phyloP scores from a whole-genome alignment of 768 basidiomycete genomes.

The Myochromella boudieri region DNA sequence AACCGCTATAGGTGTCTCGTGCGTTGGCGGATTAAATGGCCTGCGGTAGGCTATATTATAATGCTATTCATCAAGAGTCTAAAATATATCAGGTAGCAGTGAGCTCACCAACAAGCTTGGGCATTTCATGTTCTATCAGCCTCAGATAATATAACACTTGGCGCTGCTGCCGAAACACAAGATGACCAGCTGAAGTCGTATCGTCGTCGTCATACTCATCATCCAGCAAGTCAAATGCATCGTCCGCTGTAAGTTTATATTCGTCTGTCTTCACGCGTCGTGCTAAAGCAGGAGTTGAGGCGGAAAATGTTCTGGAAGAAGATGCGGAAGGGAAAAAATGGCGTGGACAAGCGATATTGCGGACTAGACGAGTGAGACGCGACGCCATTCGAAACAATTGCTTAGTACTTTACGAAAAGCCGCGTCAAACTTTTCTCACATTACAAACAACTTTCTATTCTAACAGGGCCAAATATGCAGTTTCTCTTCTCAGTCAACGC shows the following conservation, averaged over 20 bases:
- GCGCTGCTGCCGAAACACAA: conserved; percentile 72
- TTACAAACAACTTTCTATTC: no score
- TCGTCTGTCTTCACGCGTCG: conserved; percentile 41
- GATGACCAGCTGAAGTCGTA: conserved; percentile 67
- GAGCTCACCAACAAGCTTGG: conserved; percentile 66
- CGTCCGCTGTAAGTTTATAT: conserved; percentile 35
- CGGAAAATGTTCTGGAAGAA: conserved; percentile 20
- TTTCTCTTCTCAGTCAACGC: no score
- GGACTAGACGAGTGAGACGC: conserved; percentile 15
- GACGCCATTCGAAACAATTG: conserved; percentile 26
- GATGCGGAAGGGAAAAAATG: conserved; percentile 2
- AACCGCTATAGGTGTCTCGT: conserved; percentile 60
- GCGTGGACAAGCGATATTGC: conserved; percentile 6
- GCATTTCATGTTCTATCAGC: conserved; percentile 87
- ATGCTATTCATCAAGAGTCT: conserved; percentile 3
- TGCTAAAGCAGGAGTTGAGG: conserved; percentile 27
- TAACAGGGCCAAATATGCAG: no score
- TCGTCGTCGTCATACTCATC: conserved; percentile 56
- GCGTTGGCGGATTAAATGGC: conserved; percentile 69
- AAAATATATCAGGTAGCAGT: background rate
- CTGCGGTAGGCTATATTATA: conserved; percentile 68
- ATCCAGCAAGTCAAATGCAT: conserved; percentile 43
- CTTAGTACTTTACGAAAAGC: no score
- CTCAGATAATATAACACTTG: conserved; percentile 76
- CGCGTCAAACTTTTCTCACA: no score